phyloP scores from a whole-genome alignment of 106 monocot genomes.

The Dactylorhiza incarnata region DNA sequence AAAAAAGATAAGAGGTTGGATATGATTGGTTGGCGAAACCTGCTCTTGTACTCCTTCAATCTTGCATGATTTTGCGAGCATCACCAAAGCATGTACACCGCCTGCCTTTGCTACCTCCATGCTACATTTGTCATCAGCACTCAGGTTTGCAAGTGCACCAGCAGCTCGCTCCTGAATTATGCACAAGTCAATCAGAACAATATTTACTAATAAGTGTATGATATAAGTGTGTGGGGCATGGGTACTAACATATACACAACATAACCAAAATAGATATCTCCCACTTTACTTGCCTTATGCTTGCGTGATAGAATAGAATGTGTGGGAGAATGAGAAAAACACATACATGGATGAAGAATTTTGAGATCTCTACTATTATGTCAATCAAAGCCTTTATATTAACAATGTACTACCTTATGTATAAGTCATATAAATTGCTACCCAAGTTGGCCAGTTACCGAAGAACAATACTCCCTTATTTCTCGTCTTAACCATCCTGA shows the following conservation, averaged over 20 bases:
- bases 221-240: too few species aligned
- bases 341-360: too few species aligned
- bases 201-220: not conserved
- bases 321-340: too few species aligned
- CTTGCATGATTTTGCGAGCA: slow-evolving; percentile 86
- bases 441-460: too few species aligned
- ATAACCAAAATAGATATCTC: not conserved
- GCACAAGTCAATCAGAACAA: not conserved
- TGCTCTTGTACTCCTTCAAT: slow-evolving; percentile 97
- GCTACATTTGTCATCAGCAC: slow-evolving; percentile 98
- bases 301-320: too few species aligned
- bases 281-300: too few species aligned
- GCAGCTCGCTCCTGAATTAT: slow-evolving; percentile 83
- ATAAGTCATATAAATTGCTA: not conserved
- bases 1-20: not conserved
- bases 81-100: slow-evolving; percentile 90
- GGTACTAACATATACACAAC: too few species aligned
- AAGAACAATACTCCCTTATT: too few species aligned
- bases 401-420: not conserved
- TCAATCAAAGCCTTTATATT: not conserved
- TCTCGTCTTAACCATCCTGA: too few species aligned
- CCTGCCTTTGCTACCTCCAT: slow-evolving; percentile 84
- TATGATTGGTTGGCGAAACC: slow-evolving; percentile 31
- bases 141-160: slow-evolving; percentile 95
- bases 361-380: too few species aligned